Evolutionary conservation across 768 basidiomycete genomes (phyloP).

Genomic region (Leccinum uliginosum): DNA sequence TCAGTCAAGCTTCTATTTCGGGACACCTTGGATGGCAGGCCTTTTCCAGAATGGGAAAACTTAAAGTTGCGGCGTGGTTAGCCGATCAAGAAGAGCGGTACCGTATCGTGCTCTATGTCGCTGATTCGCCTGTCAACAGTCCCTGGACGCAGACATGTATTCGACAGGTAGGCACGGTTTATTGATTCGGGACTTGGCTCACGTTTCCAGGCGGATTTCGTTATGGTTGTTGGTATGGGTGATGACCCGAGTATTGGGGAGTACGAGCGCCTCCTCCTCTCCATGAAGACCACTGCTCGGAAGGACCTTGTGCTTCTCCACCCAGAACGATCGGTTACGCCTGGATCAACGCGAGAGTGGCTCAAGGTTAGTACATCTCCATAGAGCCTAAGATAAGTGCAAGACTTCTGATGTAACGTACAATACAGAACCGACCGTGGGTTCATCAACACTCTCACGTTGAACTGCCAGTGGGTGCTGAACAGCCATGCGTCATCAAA

Average conservation of each 20-base stretch:
- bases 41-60: conserved; percentile 94
- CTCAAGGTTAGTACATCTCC: conserved; percentile 58
- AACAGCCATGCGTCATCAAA: not conserved
- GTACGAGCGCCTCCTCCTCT: conserved; percentile 88
- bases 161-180: conserved; percentile 58
- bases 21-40: conserved; percentile 91
- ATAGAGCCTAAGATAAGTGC: not conserved
- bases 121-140: conserved; percentile 90
- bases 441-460: conserved; percentile 95
- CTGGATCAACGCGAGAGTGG: conserved; percentile 95
- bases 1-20: conserved; percentile 92
- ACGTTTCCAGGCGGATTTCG: conserved; percentile 71
- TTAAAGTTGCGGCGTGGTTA: conserved; percentile 90
- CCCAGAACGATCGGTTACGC: conserved; percentile 80
- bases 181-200: conserved; percentile 1
- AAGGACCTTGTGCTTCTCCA: conserved; percentile 95
- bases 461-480: conserved; percentile 68
- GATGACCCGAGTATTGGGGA: conserved; percentile 90
- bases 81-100: conserved; percentile 94
- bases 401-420: conserved; percentile 4
- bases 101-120: conserved; percentile 91
- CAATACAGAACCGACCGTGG: conserved; percentile 83
- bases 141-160: conserved; percentile 99
- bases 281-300: conserved; percentile 97
- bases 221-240: conserved; percentile 91